phyloP scores from a whole-genome alignment of 225 moss, liverwort and hornwort species.

The Bryum argenteum region DNA sequence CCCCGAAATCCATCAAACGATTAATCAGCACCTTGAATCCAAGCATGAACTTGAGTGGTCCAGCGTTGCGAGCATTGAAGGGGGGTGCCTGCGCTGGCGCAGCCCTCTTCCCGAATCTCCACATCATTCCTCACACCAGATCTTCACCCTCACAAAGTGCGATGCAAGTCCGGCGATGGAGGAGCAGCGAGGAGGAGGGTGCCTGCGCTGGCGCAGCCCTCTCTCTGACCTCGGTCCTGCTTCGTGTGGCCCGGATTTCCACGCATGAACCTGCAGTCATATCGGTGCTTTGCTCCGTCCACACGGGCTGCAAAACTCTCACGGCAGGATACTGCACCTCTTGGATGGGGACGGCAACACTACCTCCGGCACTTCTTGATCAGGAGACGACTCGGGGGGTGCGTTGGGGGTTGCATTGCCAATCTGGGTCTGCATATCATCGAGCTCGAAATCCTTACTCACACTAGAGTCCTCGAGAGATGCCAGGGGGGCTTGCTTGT shows the following conservation, averaged over 20 bases:
- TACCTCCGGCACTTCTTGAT: constrained; percentile 48
- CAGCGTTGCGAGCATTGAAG: too few species aligned
- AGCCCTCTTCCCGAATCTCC: too few species aligned
- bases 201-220: too few species aligned
- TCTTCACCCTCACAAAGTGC: too few species aligned
- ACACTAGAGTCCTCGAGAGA: constrained; percentile 5
- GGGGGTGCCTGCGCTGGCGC: too few species aligned
- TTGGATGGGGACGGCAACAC: constrained; percentile 30
- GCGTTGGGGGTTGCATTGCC: constrained; percentile 22
- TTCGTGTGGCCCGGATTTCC: constrained; percentile 30
- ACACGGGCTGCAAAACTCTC: constrained; percentile 41
- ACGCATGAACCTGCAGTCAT: constrained; percentile 41
- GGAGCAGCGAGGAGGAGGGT: too few species aligned
- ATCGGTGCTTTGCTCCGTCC: constrained; percentile 42
- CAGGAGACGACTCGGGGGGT: constrained; percentile 36
- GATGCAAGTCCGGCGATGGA: too few species aligned
- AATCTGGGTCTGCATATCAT: constrained; percentile 59
- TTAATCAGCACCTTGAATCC: too few species aligned
- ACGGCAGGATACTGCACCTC: constrained; percentile 30
- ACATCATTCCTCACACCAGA: too few species aligned
- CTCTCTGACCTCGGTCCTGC: constrained; percentile 28
- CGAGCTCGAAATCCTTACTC: constrained; percentile 35
- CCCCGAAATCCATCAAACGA: too few species aligned
- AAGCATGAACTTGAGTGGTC: too few species aligned
- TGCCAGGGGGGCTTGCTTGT: constrained; percentile 14